A percentile compares a stretch with the other conserved stretches of the same genome.
Conservation (phyloP, 352 stramenopile species). For the Globisporangium mamillatum region DNA sequence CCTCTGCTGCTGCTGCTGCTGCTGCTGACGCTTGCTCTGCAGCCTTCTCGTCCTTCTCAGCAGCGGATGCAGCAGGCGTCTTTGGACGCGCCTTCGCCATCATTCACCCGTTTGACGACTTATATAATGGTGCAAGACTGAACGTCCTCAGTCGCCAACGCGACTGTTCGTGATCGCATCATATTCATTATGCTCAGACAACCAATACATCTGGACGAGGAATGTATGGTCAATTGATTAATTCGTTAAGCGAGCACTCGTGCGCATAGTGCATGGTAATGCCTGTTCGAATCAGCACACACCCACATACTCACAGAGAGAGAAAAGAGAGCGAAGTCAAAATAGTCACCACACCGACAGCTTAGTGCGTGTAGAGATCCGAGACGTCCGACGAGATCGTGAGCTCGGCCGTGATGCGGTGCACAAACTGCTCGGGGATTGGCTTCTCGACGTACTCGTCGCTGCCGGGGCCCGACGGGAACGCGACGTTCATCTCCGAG, state of each 20-base stretch:
- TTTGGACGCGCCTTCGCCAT: constrained; percentile 17
- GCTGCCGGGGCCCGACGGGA: constrained; percentile 76
- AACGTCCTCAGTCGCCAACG: not conserved
- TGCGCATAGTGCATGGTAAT: not conserved
- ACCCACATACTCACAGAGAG: not conserved
- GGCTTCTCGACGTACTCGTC: constrained; percentile 94
- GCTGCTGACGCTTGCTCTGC: not conserved
- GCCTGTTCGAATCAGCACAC: not conserved
- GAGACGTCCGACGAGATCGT: constrained; percentile 91
- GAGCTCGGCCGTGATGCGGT: constrained; percentile 88
- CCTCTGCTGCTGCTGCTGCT: not conserved
- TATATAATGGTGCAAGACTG: not conserved
- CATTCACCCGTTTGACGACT: not conserved
- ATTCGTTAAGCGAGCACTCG: not conserved
- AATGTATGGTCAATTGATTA: not conserved
- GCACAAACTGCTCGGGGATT: constrained; percentile 97
- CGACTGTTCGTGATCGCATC: not conserved
- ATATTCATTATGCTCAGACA: not conserved
- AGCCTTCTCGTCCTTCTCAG: constrained; percentile 9
- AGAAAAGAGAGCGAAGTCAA: not conserved
- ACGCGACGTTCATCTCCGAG: constrained; percentile 96
- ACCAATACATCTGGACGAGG: not conserved
- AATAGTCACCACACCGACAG: not conserved
- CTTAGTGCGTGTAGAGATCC: constrained; percentile 91
- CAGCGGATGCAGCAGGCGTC: not conserved